Base-by-base conservation (phyloP, 2,329 filamentous ascomycete genomes). In the Cladobotryum protrusum region DNA sequence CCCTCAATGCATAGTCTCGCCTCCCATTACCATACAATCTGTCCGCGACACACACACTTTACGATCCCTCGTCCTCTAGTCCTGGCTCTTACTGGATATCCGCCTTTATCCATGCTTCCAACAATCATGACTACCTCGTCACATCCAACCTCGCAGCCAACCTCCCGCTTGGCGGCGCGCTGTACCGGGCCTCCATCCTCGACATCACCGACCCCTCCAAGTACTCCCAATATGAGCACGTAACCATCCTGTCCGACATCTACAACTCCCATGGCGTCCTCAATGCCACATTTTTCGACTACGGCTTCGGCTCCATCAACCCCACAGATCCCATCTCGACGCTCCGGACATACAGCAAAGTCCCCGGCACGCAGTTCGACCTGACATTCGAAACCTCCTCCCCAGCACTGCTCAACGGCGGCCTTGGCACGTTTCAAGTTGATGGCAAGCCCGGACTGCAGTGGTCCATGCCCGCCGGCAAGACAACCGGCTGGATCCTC, bases 131-230 rank as follows among this genome's bases (percentile, higher is more conserved):
- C 13, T 51, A 51, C 8, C 40, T 43, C 18, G 40, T 51, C 15
- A 36, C 43, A 11, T 18, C 45, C 19, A 29, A 50, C 32, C 43
- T 45, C 9, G 18, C 47, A 43, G 12, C 15, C 4, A 24, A 34
- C 7, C 9, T 47, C 12, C 5, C 33, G 13, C 19, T 15, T 6
- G 24, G 29, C 14, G 33, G 20, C 8, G 7, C 49, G 5, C 11
- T 47, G 12, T 51, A 51, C 13, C 29, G 49, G 20, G 44, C 49
- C 17, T 51, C 44, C 11, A 36, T 51, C 19, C 45, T 51, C n/a
- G 49, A 51, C 17, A 24, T 47, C 5, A 36, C 33, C 33, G 39
- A 51, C 7, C 34, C 15, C 9, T 47, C 49, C 12, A 34, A 32
- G 2, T 51, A 47, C 33, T 37, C 40, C 12, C 45, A 51, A 42